These are phyloP conservation scores for Ascochyta rabiei DNA, from an alignment of 2,329 filamentous ascomycete genomes.

Conservation along the genomic window DNA sequence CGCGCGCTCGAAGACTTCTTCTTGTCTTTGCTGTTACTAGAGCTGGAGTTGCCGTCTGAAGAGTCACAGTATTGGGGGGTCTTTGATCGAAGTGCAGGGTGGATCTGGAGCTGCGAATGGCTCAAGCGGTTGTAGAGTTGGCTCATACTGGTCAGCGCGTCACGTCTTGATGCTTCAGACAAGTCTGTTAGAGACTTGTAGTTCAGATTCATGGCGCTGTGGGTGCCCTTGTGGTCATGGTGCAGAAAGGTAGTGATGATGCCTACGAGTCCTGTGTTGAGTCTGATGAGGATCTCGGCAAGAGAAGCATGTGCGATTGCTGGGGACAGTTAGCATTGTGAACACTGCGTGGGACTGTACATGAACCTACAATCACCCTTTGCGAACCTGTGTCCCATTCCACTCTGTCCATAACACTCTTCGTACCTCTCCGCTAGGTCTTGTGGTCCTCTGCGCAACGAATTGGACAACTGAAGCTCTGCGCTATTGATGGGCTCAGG, in stretches of 20 bases:
- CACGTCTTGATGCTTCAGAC: conserved; percentile 53
- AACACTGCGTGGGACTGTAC: neutral
- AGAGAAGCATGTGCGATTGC: conserved; percentile 55
- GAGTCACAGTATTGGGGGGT: conserved; percentile 8
- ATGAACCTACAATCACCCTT: conserved; percentile 52
- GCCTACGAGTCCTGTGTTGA: conserved; percentile 55
- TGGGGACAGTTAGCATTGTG: conserved; percentile 21
- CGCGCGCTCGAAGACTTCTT: conserved; percentile 30
- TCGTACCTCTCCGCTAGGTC: conserved; percentile 53
- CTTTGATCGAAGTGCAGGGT: conserved; percentile 19
- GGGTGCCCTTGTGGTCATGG: conserved; percentile 39
- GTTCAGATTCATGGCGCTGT: conserved; percentile 46
- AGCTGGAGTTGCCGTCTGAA: conserved; percentile 15
- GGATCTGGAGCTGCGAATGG: conserved; percentile 44
- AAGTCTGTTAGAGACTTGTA: conserved; percentile 53
- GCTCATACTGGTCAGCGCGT: conserved; percentile 51
- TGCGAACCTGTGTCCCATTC: conserved; percentile 48
- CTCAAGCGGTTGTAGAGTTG: conserved; percentile 49
- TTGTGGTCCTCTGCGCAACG: conserved; percentile 49
- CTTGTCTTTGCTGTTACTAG: conserved; percentile 33
- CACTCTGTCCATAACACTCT: conserved; percentile 38
- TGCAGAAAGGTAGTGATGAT: conserved; percentile 55
- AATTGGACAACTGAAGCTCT: conserved; percentile 49
- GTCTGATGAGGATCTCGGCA: conserved; percentile 52
- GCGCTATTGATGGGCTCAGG: conserved; percentile 33